phyloP scores from a whole-genome alignment of 257 asterid species.

The Ligustrum vulgare region DNA sequence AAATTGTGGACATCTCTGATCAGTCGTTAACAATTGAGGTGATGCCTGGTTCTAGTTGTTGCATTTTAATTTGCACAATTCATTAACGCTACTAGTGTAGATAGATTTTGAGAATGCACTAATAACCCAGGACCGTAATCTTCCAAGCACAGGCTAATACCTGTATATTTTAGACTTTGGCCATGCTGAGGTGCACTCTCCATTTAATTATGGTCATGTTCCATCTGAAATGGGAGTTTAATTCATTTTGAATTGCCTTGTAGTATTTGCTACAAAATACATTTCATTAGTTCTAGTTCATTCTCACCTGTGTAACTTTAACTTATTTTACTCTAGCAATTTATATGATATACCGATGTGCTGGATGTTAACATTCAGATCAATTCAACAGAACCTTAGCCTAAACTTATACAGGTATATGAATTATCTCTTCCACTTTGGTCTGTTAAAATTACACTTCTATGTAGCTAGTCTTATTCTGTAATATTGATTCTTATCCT shows the following conservation, averaged over 20 bases:
- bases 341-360: too few relatives aligned
- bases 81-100: conserved; percentile 7
- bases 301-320: too few relatives aligned
- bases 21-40: conserved; percentile 93
- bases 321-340: too few relatives aligned
- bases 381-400: neutral
- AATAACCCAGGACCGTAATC: neutral
- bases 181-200: neutral
- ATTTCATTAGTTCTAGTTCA: neutral
- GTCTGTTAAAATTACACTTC: neutral
- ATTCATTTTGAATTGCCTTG: neutral
- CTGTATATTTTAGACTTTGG: conserved; percentile 5
- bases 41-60: conserved; percentile 17
- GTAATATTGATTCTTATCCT: neutral
- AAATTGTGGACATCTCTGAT: conserved; percentile 93
- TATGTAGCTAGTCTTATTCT: neutral
- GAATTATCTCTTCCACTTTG: neutral
- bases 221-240: neutral
- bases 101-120: neutral
- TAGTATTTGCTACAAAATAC: conserved; percentile 11
- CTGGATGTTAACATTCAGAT: neutral
- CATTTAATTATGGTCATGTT: neutral
- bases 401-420: too few relatives aligned
- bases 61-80: conserved; percentile 4
- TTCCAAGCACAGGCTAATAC: neutral